A percentile compares a stretch with the other conserved stretches of the same genome.
phyloP scores from a whole-genome alignment of 2,329 filamentous ascomycete genomes.

The Claviceps monticola region DNA sequence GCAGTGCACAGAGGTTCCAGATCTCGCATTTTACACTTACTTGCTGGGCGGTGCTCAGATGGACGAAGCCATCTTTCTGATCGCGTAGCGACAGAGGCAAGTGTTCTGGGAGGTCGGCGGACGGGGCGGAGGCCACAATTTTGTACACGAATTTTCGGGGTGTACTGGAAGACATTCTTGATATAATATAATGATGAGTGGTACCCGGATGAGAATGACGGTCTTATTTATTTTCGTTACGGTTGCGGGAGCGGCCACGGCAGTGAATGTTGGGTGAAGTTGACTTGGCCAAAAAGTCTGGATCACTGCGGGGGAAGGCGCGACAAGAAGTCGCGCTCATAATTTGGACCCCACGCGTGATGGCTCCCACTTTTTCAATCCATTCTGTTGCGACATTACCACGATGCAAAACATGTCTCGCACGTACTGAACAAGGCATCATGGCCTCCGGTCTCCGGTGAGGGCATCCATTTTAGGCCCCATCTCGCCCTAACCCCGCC shows the following conservation, averaged over 20 bases:
- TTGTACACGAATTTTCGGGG: slow-evolving; percentile 40
- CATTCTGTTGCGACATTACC: background rate
- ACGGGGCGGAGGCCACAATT: slow-evolving; percentile 40
- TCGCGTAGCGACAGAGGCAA: slow-evolving; percentile 48
- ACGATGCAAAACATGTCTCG: background rate
- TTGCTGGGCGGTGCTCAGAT: slow-evolving; percentile 43
- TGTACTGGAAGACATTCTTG: slow-evolving; percentile 9
- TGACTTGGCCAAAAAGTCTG: background rate
- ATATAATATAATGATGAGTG: no score
- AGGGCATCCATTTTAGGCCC: no score
- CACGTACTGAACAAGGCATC: background rate
- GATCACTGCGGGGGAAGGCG: background rate
- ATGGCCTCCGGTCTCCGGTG: background rate
- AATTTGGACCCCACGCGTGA: background rate
- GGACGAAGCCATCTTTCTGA: slow-evolving; percentile 45
- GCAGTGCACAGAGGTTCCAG: background rate
- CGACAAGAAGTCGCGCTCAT: background rate
- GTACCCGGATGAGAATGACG: no score
- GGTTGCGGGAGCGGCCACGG: background rate
- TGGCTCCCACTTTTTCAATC: background rate
- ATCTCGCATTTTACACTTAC: slow-evolving; percentile 16
- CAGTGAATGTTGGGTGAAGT: background rate
- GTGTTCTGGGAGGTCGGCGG: slow-evolving; percentile 35
- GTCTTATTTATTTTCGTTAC: background rate
- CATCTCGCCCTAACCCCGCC: no score